Evolutionary conservation across 257 asterid genomes (phyloP).

Genomic region (Misopates orontium): DNA sequence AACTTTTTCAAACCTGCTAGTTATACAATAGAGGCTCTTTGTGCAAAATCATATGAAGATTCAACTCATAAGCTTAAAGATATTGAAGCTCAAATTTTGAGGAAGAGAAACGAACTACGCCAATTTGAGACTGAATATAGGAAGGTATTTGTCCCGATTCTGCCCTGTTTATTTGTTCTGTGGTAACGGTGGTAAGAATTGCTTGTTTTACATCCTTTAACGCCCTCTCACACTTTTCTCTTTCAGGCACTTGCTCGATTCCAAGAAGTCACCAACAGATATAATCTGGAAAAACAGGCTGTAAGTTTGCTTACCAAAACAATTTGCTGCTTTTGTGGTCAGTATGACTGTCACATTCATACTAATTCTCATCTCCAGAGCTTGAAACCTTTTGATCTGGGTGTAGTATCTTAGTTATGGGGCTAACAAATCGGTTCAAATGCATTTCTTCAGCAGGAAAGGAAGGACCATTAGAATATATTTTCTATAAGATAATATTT

Average conservation of each 20-base stretch:
- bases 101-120: constrained; percentile 94
- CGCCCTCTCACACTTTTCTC: background rate
- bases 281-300: constrained; percentile 83
- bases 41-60: constrained; percentile 89
- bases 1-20: constrained; percentile 94
- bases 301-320: constrained; percentile 51
- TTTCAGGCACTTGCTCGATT: constrained; percentile 92
- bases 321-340: background rate
- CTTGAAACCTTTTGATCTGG: too few relatives aligned
- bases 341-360: background rate
- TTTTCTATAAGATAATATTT: too few relatives aligned
- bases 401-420: too few relatives aligned
- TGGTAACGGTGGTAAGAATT: background rate
- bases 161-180: background rate
- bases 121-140: constrained; percentile 97
- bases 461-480: too few relatives aligned
- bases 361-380: background rate
- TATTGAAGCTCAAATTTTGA: constrained; percentile 86
- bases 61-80: constrained; percentile 81
- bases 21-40: constrained; percentile 86
- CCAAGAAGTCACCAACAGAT: constrained; percentile 95
- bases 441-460: too few relatives aligned
- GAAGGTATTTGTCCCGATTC: constrained; percentile 51
- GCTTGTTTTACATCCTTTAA: background rate
- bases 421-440: too few relatives aligned